Percentiles rank a stretch among this genome's conserved stretches.
These are phyloP conservation scores for Penicillium verrucosum DNA, from an alignment of 2,329 filamentous ascomycete species.

Conservation along the genomic window DNA sequence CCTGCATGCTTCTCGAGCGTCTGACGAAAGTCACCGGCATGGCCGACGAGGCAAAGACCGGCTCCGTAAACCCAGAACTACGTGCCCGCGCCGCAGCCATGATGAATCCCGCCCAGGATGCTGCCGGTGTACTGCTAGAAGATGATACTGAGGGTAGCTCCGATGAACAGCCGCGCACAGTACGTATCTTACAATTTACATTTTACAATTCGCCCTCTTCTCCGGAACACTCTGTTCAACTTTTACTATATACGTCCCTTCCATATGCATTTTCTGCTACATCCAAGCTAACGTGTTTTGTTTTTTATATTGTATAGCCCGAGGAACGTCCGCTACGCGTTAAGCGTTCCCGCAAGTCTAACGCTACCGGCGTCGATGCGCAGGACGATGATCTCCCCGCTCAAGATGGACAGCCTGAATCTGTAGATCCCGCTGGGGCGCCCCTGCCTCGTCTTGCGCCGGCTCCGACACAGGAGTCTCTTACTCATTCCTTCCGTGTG, in stretches of 20 bases:
- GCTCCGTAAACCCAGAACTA: conserved; percentile 33
- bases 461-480: conserved; percentile 37
- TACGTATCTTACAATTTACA: conserved; percentile 20
- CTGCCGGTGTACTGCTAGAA: conserved; percentile 26
- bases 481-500: conserved; percentile 39
- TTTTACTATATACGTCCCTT: not conserved
- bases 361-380: conserved; percentile 25
- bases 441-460: conserved; percentile 36
- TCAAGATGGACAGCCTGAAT: conserved; percentile 22
- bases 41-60: conserved; percentile 38
- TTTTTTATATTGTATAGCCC: conserved; percentile 31
- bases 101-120: conserved; percentile 24
- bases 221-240: no score
- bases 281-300: not conserved
- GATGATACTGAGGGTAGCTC: conserved; percentile 46
- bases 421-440: conserved; percentile 15
- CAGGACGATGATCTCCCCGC: conserved; percentile 25
- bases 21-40: conserved; percentile 42
- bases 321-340: conserved; percentile 47
- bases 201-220: no score
- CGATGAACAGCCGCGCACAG: conserved; percentile 44
- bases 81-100: conserved; percentile 36
- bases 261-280: not conserved
- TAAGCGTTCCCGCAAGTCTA: conserved; percentile 43
- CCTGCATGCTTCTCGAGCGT: conserved; percentile 43